Conservation (phyloP, 257 asterid genomes). For the Solanum pennellii region DNA sequence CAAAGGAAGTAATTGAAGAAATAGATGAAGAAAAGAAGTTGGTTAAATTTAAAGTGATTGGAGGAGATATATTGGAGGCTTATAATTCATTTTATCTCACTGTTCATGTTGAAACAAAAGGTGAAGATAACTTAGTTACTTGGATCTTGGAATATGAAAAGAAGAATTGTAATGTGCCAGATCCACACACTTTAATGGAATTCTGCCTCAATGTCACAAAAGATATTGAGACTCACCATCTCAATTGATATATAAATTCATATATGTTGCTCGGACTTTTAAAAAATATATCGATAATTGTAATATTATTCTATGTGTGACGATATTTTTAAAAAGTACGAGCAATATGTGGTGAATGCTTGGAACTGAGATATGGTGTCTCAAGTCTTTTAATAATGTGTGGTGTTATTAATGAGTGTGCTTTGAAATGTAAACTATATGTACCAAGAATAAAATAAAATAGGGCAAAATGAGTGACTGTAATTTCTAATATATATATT, state of each 20-base stretch:
- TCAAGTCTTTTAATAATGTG: neutral
- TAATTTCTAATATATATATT: neutral
- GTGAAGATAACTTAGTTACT: neutral
- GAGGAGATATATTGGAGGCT: slow-evolving; percentile 4
- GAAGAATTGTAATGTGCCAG: neutral
- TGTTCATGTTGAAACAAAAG: slow-evolving; percentile 6
- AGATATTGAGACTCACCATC: slow-evolving; percentile 15
- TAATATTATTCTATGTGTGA: neutral
- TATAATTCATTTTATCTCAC: neutral
- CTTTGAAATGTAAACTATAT: neutral
- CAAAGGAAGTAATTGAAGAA: slow-evolving; percentile 1
- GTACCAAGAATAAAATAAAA: neutral
- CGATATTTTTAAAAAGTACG: neutral
- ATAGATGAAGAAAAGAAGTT: slow-evolving; percentile 10
- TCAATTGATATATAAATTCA: neutral
- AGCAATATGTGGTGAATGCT: neutral
- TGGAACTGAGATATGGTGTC: neutral
- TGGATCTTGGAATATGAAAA: slow-evolving; percentile 14
- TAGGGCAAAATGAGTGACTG: neutral
- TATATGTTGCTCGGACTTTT: fast-evolving
- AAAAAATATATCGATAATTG: neutral
- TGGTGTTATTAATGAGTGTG: neutral
- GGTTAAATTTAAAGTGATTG: slow-evolving; percentile 4
- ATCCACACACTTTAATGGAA: slow-evolving; percentile 3
- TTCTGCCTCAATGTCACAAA: neutral